Conservation (phyloP, 176 grass and related monocot genomes). For the Chrysopogon serrulatus region DNA sequence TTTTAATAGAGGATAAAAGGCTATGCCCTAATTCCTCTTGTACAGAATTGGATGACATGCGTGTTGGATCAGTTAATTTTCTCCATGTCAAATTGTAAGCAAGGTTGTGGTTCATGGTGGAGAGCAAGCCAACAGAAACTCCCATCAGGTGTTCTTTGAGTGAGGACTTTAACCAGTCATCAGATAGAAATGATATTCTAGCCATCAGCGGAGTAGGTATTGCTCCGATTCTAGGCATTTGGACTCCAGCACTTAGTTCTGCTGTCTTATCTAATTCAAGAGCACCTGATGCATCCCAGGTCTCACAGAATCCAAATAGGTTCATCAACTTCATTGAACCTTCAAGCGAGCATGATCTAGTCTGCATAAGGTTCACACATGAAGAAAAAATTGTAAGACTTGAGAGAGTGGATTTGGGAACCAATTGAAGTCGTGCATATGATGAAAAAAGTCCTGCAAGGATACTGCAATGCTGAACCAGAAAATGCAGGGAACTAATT, state of each 20-base stretch:
- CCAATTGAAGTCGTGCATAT: background rate
- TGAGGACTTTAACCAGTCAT: constrained; percentile 82
- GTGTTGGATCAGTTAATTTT: constrained; percentile 50
- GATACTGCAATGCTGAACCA: background rate
- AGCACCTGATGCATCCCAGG: constrained; percentile 71
- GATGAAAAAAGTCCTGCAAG: background rate
- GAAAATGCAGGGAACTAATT: background rate
- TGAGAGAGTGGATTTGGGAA: background rate
- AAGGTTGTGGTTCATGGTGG: constrained; percentile 59
- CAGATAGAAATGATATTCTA: constrained; percentile 60
- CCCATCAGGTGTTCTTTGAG: constrained; percentile 66
- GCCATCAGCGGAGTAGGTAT: constrained; percentile 58
- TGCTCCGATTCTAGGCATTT: constrained; percentile 67
- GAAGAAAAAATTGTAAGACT: background rate
- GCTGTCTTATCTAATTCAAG: constrained; percentile 62
- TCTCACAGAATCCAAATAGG: constrained; percentile 76
- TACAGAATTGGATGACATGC: constrained; percentile 45
- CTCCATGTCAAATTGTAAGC: constrained; percentile 73
- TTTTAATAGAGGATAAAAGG: constrained; percentile 77
- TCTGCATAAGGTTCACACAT: constrained; percentile 36
- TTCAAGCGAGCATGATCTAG: constrained; percentile 67
- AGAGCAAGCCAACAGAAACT: constrained; percentile 74
- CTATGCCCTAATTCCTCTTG: constrained; percentile 68
- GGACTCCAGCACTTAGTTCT: constrained; percentile 59
- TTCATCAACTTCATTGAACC: constrained; percentile 89